Percentiles rank a stretch among this genome's conserved stretches.
Conservation (phyloP, 176 grass and related monocot genomes). For the Alloteropsis semialata region DNA sequence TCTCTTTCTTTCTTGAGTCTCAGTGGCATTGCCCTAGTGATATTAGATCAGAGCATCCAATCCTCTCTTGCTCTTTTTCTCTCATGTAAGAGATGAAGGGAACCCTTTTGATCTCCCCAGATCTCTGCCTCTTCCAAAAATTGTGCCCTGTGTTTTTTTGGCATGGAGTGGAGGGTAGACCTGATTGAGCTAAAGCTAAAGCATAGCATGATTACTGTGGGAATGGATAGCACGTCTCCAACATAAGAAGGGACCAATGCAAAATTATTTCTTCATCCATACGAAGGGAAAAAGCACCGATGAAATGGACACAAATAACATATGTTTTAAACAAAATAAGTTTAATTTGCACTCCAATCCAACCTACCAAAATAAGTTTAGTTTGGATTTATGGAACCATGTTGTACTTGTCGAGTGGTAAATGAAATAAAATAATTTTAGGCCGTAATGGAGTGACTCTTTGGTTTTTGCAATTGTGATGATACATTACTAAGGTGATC, state of each 20-base stretch:
- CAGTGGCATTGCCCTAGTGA: background rate
- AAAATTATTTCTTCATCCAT: background rate
- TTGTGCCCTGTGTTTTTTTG: background rate
- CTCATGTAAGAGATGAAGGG: background rate
- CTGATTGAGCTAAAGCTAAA: background rate
- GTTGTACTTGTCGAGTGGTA: too few species aligned
- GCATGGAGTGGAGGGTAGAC: conserved; percentile 10
- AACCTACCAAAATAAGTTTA: too few species aligned
- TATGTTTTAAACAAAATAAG: too few species aligned
- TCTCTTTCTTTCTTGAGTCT: background rate
- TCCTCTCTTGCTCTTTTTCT: background rate
- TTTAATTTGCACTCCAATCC: too few species aligned
- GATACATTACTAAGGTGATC: too few species aligned
- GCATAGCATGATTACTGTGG: background rate
- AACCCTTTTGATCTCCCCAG: background rate
- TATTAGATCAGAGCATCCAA: conserved; percentile 7
- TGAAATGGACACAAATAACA: background rate
- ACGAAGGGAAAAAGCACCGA: background rate
- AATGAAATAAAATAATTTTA: too few species aligned
- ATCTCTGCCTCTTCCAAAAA: conserved; percentile 24
- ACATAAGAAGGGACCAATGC: background rate
- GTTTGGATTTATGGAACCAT: too few species aligned
- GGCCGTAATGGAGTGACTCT: too few species aligned
- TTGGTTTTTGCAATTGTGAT: too few species aligned
- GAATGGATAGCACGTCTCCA: background rate